Base-by-base conservation (phyloP, 495 filamentous ascomycete species). In the Schizothecium vesticola region DNA sequence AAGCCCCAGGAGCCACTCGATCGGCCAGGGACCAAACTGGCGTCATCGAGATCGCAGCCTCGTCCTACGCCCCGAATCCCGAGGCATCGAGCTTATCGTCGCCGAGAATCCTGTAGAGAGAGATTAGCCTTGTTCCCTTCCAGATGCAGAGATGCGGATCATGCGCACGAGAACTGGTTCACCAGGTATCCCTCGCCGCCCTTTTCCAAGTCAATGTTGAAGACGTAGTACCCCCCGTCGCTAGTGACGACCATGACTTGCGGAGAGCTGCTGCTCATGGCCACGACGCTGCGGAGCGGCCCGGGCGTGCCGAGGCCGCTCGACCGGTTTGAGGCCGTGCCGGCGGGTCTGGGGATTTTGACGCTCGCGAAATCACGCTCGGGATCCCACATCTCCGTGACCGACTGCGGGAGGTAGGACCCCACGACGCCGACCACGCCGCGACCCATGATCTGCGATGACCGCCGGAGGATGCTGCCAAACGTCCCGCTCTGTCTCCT, bases 171-270 rank as follows among this genome's bases (percentile, higher is more conserved):
- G 65, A 92, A 97, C 76, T 96, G 92, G 75, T 96, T 96, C 36
- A 92, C 88, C 69, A 98, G 77, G 26, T 88, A 90, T 2, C 96
- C 95, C 79, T 98, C 95, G n/a, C 95, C 95, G 33, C 95, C 95
- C 69, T 90, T 92, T 61, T 97, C 93, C 83, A 99, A 85, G 75
- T 99, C 94, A 56, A 99, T 92, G 68, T 90, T 94, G 77, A 92
- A 98, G 19, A 98, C 91, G 71, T 94, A 97, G 73, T 97, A 98
- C 24, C 89, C 88, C 16, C 95, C 95, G 75, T 98, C 96, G 70
- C 90, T 97, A 3, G 95, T 98, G 13, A 97, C 96, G 1, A 98
- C 92, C 94, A 98, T 97, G 28, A 99, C 91, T 72, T 97, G 93
- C 0, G 96, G 95, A 13, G 90, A 92, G 72, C 87, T 94, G 72